Evolutionary conservation across 257 asterid species (phyloP), one percentile per base, ranked within the genome.

Genomic region (Solanum pennellii): DNA sequence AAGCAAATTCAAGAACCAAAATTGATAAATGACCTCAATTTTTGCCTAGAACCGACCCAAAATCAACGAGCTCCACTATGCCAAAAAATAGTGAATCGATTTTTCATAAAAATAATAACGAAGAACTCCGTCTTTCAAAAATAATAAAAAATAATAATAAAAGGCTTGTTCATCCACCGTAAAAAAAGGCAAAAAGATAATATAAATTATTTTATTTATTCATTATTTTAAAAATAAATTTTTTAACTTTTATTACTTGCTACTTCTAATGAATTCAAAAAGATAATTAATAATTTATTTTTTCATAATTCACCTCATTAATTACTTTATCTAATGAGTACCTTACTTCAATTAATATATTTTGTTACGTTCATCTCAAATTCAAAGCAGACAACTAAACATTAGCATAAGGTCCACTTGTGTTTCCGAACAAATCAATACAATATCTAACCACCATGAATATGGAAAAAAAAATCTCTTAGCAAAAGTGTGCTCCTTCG

Each of bases 211-310:
- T 18, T 52, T 0, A 6, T 56, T 56, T 56, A 56, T 56, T 56
- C 5, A 7, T 18, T 52, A 52, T 52, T 52, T 52, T 0, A 16
- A 52, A 16, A 6, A 52, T 0, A 0, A 49, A 52, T 16, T 52
- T 52, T 16, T 16, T 0, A 7, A 52, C 0, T 52, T 52, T 16
- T 33, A 33, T 33, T 52, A 49, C 21, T 52, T 16, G 10, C 23
- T 16, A 52, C n/a, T 52, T 52, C 18, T 16, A 52, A 52, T 18
- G 16, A 52, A 52, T 52, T 16, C 4, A 52, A 52, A 16, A 52
- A 0, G 23, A 52, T 0, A 52, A 16, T 52, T 0, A n/a, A 52
- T 52, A 52, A 16, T 16, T 52, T 52, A 0, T 52, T 18, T 12
- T 12, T 16, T 39, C 4, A 52, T 16, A 52, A 16, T 52, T 52